Conservation (phyloP, 371 early-diverging fungal species). For the Fennellomyces sp. region DNA sequence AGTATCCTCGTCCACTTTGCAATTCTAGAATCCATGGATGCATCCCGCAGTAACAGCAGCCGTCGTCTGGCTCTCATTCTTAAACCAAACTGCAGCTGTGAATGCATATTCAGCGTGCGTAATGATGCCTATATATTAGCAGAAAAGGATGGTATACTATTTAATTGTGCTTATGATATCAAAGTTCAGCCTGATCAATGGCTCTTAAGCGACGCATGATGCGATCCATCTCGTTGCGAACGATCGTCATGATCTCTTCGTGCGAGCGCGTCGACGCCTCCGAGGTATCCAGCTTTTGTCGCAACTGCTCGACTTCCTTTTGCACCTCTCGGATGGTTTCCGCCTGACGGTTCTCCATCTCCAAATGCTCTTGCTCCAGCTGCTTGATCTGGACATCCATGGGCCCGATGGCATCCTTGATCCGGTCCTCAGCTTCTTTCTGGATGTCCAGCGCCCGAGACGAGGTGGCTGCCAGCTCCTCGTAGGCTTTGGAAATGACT, state of each 20-base stretch:
- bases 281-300: conserved; percentile 27
- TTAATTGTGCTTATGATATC: neutral
- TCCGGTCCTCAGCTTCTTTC: conserved; percentile 38
- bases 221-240: conserved; percentile 48
- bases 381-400: conserved; percentile 27
- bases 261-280: conserved; percentile 34
- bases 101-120: too few species aligned
- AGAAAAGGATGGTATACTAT: neutral
- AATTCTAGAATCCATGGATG: too few species aligned
- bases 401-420: conserved; percentile 29
- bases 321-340: conserved; percentile 32
- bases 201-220: conserved; percentile 48
- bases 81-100: too few species aligned
- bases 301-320: conserved; percentile 31
- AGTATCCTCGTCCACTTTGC: too few species aligned
- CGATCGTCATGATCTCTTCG: conserved; percentile 42
- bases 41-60: too few species aligned
- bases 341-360: conserved; percentile 19
- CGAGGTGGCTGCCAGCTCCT: conserved; percentile 35
- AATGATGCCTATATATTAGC: too few species aligned
- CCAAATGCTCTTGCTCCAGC: conserved; percentile 37
- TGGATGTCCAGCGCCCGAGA: conserved; percentile 35
- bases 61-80: too few species aligned
- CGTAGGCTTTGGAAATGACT: conserved; percentile 38
- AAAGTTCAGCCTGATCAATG: conserved; percentile 33